Base-by-base conservation (phyloP, 1,284 basidiomycete species). In the Cerioporus squamosus region DNA sequence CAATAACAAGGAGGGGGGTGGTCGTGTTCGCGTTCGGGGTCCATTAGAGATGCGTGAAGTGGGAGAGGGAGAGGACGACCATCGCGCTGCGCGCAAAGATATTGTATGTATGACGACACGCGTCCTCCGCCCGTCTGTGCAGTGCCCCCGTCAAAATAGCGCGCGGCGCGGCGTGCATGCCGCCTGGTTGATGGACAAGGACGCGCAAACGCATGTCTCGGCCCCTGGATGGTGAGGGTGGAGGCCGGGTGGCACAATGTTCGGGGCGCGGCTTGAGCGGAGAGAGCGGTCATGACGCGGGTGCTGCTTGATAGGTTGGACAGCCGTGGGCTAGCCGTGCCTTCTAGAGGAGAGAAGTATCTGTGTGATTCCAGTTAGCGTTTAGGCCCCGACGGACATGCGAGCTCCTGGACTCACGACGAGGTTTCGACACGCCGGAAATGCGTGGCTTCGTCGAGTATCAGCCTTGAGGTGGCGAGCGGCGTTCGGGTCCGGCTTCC, bases 111-210 rank as follows among this genome's bases (percentile, higher is more conserved):
- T 22, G 40, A 7, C 44, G 47, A 48, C 57, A 58, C 57, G 57
- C 57, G 22, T 40, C 47, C 46, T 58, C 57, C 57, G 43, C 51
- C 56, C 44, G 52, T 40, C 52, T 43, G 44, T 53, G 57, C 57
- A 53, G 46, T 42, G 50, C 51, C 56, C 36, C 36, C 51, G 46
- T 45, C 51, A 48, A 43, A 53, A 50, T 43, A 52, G 51, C 57
- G 51, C 57, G 51, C 17, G 36, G 15, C 22, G 51, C 49, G 49
- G 49, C 46, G 57, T 58, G 57, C 46, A 36, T 44, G 48, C 51
- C 57, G 51, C 51, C 57, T 53, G 57, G 20, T 36, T 58, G 57
- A 58, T 58, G 57, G 46, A 39, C 24, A 15, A 44, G 42, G 51
- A 39, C 24, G 18, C 51, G 42, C 46, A 48, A 39, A 50, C 36